phyloP scores from a whole-genome alignment of 306 rosid genomes.

The Inga leiocalycina region DNA sequence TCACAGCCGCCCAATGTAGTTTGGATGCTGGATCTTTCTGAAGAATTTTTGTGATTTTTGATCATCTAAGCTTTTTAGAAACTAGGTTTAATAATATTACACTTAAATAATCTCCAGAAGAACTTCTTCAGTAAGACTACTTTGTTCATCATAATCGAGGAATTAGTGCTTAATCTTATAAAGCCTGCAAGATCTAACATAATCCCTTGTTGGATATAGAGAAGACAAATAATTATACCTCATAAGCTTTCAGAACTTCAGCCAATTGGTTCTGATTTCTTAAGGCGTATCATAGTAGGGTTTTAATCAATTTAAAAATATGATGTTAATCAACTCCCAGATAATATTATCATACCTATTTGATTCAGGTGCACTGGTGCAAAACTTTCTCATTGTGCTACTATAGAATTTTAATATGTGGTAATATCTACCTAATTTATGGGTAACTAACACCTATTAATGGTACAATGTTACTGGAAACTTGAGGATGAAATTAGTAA shows the following conservation, averaged over 20 bases:
- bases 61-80: not conserved
- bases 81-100: not conserved
- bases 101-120: not conserved
- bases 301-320: not conserved
- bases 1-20: not conserved
- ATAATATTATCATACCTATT: not conserved
- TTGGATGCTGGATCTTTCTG: not conserved
- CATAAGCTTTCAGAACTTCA: not conserved
- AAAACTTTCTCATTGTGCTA: not conserved
- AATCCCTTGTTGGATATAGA: not conserved
- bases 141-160: not conserved
- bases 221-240: not conserved
- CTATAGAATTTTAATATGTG: not conserved
- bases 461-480: not conserved
- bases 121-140: conserved; percentile 6
- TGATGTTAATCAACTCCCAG: not conserved
- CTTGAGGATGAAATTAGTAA: not conserved
- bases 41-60: conserved; percentile 1
- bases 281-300: not conserved
- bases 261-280: not conserved
- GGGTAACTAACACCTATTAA: not conserved
- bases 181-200: not conserved
- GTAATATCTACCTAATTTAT: not conserved
- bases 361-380: not conserved
- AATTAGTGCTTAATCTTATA: not conserved